A percentile compares a stretch with the other conserved stretches of the same genome.
phyloP scores from a whole-genome alignment of 2,329 filamentous ascomycete species.

The Microdochium nivale region DNA sequence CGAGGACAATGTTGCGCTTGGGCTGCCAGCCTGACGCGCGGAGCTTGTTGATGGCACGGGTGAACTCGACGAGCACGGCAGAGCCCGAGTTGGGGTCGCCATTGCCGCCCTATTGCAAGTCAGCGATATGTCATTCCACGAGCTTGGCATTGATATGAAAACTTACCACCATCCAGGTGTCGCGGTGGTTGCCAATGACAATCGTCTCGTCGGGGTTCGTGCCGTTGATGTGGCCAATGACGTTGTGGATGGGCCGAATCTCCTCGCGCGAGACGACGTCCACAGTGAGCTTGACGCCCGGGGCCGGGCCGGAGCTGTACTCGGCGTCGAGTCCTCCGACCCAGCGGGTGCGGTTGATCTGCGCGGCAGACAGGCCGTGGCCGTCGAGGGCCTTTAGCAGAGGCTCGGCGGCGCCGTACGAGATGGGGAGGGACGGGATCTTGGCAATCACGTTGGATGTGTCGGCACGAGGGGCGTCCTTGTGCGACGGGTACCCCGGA shows the following conservation, averaged over 20 bases:
- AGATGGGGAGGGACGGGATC: constrained; percentile 77
- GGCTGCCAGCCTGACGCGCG: constrained; percentile 72
- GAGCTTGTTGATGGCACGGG: constrained; percentile 62
- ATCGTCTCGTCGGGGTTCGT: constrained; percentile 67
- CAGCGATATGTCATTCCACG: not conserved
- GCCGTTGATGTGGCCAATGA: constrained; percentile 75
- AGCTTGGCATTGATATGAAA: not conserved
- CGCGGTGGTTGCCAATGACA: constrained; percentile 72
- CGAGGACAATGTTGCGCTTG: constrained; percentile 69
- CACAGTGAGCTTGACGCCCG: constrained; percentile 54
- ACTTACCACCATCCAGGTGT: constrained; percentile 62
- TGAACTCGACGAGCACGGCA: constrained; percentile 66
- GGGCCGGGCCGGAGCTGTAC: constrained; percentile 33
- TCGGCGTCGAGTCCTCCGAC: constrained; percentile 39
- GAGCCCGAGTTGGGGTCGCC: constrained; percentile 77
- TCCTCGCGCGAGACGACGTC: constrained; percentile 62
- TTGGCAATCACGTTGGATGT: constrained; percentile 54
- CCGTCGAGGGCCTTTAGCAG: constrained; percentile 73
- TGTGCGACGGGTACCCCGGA: constrained; percentile 71
- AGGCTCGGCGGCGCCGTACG: constrained; percentile 66
- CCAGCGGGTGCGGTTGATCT: constrained; percentile 54
- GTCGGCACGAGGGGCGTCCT: constrained; percentile 58
- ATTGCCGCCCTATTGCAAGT: constrained; percentile 52
- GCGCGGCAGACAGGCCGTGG: constrained; percentile 58
- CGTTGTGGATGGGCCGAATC: constrained; percentile 66